These are phyloP conservation scores for Cinnamomum chago DNA, from an alignment of 164 flowering plant species.

Conservation along the genomic window DNA sequence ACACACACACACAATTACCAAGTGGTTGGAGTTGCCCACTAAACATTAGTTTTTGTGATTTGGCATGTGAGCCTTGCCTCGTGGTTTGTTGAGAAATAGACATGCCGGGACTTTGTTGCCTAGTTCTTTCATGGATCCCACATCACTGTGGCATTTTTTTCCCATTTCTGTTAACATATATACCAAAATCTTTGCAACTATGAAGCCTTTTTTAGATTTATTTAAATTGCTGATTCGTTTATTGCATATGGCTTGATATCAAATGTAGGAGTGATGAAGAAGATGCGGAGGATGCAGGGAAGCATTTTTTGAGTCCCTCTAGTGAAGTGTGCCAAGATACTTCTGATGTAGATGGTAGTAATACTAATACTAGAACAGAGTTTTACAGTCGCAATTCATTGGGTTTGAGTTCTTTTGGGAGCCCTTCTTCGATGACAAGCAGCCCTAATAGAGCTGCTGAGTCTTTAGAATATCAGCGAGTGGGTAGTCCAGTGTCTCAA, in stretches of 20 bases:
- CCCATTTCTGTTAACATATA: neutral
- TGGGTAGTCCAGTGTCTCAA: constrained; percentile 35
- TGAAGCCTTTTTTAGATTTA: neutral
- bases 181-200: neutral
- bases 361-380: constrained; percentile 60
- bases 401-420: constrained; percentile 73
- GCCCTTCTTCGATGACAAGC: constrained; percentile 62
- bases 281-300: constrained; percentile 55
- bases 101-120: neutral
- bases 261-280: constrained; percentile 84
- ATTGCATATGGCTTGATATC: neutral
- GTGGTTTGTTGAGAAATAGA: neutral
- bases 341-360: constrained; percentile 67
- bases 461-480: constrained; percentile 46
- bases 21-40: neutral
- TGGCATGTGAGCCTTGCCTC: neutral
- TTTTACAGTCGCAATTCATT: constrained; percentile 47
- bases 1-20: neutral
- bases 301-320: constrained; percentile 50
- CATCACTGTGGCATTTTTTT: neutral
- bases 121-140: neutral
- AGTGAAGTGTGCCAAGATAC: constrained; percentile 51
- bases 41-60: neutral
- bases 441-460: constrained; percentile 46
- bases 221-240: neutral